Evolutionary conservation across 2,329 filamentous ascomycete species (phyloP), one percentile per base, ranked within the genome.

Genomic region (Bimuria novae-zelandiae): DNA sequence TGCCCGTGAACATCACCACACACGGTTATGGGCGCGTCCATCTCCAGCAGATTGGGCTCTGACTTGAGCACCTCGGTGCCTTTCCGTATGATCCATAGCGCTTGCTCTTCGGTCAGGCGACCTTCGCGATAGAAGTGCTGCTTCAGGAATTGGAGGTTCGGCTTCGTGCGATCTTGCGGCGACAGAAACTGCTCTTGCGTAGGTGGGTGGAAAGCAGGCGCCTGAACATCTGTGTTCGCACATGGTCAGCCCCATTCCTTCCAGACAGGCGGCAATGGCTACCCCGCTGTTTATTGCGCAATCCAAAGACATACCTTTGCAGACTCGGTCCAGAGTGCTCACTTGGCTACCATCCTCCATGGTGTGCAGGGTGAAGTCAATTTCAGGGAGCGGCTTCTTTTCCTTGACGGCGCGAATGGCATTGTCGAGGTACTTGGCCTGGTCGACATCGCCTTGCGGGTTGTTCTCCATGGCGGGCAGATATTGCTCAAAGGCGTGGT

Each of bases 11-110:
- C 92, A 71, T 99, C 94, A 72, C 94, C 94, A 70, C 94, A 99
- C 45, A 99, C 94, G 8, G 94, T 99, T 72, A 99, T 99, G 56
- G 94, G 94, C 35, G 94, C 94, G 76, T 99, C 94, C 94, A 99
- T 99, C 81, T 99, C 94, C 63, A 99, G 83, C 61, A 99, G 81
- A 76, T 97, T 99, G 61, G 94, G 93, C 79, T 99, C 94, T 57
- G 88, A 82, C 70, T 88, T 89, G 68, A 99, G 82, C 45, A 99
- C 79, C 75, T 97, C 89, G 51, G 91, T 92, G 57, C 93, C 94
- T 65, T 88, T 87, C 67, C 86, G 85, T 74, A 99, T 87, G 68
- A 99, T 99, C 87, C 89, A 97, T 75, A 99, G 81, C 53, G 94
- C 94, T 80, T 99, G 94, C 68, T 97, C 93, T 75, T 99, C 92